Evolutionary conservation across 2,329 filamentous ascomycete genomes (phyloP), one percentile per base, ranked within the genome.

Genomic region (Monosporascus sp.): DNA sequence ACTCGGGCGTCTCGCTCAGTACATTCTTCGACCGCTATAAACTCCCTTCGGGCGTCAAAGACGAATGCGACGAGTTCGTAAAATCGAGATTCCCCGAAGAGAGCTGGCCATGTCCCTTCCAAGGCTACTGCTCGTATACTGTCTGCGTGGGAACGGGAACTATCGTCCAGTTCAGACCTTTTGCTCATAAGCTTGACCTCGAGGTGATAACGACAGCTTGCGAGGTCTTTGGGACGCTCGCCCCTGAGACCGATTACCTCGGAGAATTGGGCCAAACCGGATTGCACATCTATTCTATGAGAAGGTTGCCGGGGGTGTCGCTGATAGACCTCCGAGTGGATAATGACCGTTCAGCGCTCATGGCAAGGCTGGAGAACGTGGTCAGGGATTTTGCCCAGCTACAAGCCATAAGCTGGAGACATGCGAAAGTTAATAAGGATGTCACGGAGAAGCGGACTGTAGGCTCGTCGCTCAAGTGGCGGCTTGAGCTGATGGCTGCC

Each of bases 111-210:
- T 67, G 68, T 7, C 59, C 68, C 7, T 68, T 68, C 5, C 79
- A 81, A 57, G 79, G 78, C 19, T 79, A 77, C 56, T 82, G 79
- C 57, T 81, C 78, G 2, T 75, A 80, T 58, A 81, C 79, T 0
- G 56, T 81, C 7, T 64, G 69, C 24, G 64, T 77, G 17, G 71
- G 70, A 9, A 56, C 65, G 5, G 61, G 69, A n/a, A 60, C 56
- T 14, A 63, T 79, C 47, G 57, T 81, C 5, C 79, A 82, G 61
- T 80, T 82, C 55, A 73, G 79, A 3, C 77, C 78, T 7, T 46
- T 58, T 1, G 65, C 61, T 3, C 75, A 79, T 59, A 66, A 60
- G 37, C 64, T 82, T 8, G 69, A 81, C 52, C 61, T 73, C 19
- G 51, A 51, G 1, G 63, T 76, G 16, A 67, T 71, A 14, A 53